Conservation (phyloP, 2,329 filamentous ascomycete genomes). For the Xylariaceae sp. region DNA sequence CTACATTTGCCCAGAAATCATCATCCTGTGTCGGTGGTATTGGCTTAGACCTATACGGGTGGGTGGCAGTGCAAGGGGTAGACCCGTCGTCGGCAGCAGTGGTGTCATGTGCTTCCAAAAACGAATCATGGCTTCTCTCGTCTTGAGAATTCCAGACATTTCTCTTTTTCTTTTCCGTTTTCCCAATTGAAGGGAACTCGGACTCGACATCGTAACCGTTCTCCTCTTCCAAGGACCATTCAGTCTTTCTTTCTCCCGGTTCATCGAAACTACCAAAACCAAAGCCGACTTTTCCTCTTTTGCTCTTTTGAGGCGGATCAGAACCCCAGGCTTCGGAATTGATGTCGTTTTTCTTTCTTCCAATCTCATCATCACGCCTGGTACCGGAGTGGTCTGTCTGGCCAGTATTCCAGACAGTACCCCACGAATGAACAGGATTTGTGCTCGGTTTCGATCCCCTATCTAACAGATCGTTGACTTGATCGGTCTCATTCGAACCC, state of each 20-base stretch:
- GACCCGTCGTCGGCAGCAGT: conserved; percentile 30
- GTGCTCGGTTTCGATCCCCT: conserved; percentile 27
- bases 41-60: conserved; percentile 15
- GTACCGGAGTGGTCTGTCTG: conserved; percentile 41
- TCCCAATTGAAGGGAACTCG: conserved; percentile 21
- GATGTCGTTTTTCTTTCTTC: conserved; percentile 38
- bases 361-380: conserved; percentile 31
- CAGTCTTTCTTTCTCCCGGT: conserved; percentile 34
- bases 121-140: conserved; percentile 32
- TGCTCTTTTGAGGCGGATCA: conserved; percentile 46
- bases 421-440: conserved; percentile 53
- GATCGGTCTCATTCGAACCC: conserved; percentile 40
- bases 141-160: conserved; percentile 35
- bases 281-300: conserved; percentile 42
- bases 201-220: conserved; percentile 30
- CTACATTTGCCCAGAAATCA: conserved; percentile 32
- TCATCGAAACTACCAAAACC: conserved; percentile 46
- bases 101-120: conserved; percentile 23
- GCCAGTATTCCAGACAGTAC: conserved; percentile 54
- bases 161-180: conserved; percentile 34
- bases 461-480: conserved; percentile 29
- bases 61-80: conserved; percentile 33
- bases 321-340: conserved; percentile 48
- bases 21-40: conserved; percentile 30
- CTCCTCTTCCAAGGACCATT: conserved; percentile 27